Base-by-base conservation (phyloP, 805 yeast genomes). In the Hanseniaspora nectarophila region DNA sequence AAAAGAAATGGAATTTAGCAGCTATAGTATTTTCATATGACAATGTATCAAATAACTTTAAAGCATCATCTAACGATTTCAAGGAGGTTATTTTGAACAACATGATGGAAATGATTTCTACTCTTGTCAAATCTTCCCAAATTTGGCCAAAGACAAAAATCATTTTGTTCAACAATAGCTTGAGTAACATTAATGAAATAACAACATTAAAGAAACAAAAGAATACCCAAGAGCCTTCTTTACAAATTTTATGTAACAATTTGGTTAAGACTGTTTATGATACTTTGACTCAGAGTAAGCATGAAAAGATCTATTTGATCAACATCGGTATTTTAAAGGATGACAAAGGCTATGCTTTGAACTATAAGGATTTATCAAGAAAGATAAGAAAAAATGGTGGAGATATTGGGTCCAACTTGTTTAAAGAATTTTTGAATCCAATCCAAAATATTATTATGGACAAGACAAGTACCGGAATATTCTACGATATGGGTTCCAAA, bases 1-100 rank as follows among this genome's bases (percentile, higher is more conserved):
- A 32, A 6, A 45, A 45, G 31, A 37, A 31, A 7, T 47, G 45
- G 43, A 34, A 33, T 16, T 18, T 53, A 12, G 18, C 20, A 9
- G 26, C 56, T 9, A 44, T 56, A n/a, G 43, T 54, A 3, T 43
- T 53, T 20, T 44, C 51, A 24, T 46, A 46, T 24, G 50, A 47
- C 35, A 47, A 46, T 32, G 31, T 53, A 15, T 53, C 52, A 10
- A 43, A 53, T 18, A 53, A 46, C 20, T 21, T 43, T 4, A 49
- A 49, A 15, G 24, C 46, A 7, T 42, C 43, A 4, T 35, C 46
- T n/a, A 44, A 29, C 5, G 24, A 42, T n/a, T 53, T 53, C 26
- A 39, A 43, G 18, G 34, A 43, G 24, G n/a, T 38, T 3, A 37
- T 53, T 23, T 34, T 40, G 21, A 47, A 53, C 29, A 53, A 53